phyloP scores from a whole-genome alignment of 2,329 filamentous ascomycete genomes.

The Xylariaceae sp. region DNA sequence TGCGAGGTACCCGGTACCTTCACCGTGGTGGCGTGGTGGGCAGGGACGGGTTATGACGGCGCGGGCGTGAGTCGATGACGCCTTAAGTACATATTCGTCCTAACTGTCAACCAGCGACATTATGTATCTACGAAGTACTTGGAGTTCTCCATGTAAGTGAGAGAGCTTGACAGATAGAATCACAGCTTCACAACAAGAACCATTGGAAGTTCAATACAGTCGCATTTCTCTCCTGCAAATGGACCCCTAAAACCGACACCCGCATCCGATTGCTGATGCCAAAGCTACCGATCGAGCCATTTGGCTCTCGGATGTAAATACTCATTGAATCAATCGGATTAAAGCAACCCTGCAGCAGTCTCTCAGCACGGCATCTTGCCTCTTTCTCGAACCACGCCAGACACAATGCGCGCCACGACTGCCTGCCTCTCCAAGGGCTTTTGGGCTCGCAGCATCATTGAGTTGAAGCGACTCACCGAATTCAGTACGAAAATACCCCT shows the following conservation, averaged over 20 bases:
- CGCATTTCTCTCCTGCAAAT: conserved; percentile 4
- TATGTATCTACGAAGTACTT: background rate
- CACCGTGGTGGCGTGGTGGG: no score
- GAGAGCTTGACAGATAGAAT: background rate
- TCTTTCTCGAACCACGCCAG: background rate
- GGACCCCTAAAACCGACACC: conserved; percentile 2
- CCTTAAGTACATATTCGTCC: background rate
- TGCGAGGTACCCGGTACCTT: no score
- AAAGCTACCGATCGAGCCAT: conserved; percentile 30
- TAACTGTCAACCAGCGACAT: background rate
- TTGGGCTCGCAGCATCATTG: conserved; percentile 53
- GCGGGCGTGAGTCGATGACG: background rate
- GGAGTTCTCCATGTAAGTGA: background rate
- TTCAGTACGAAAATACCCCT: conserved; percentile 42
- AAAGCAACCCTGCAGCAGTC: background rate
- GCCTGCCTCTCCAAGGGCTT: conserved; percentile 48
- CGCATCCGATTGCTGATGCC: conserved; percentile 25
- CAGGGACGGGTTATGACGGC: no score
- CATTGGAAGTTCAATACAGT: background rate
- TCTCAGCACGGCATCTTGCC: background rate
- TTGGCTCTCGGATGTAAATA: conserved; percentile 27
- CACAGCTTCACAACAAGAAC: no score
- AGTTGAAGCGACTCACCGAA: conserved; percentile 51
- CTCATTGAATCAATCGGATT: conserved; percentile 2
- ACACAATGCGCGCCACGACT: conserved; percentile 45